Base-by-base conservation (phyloP, 139 green algal genomes). In the Gonium pectorale region DNA sequence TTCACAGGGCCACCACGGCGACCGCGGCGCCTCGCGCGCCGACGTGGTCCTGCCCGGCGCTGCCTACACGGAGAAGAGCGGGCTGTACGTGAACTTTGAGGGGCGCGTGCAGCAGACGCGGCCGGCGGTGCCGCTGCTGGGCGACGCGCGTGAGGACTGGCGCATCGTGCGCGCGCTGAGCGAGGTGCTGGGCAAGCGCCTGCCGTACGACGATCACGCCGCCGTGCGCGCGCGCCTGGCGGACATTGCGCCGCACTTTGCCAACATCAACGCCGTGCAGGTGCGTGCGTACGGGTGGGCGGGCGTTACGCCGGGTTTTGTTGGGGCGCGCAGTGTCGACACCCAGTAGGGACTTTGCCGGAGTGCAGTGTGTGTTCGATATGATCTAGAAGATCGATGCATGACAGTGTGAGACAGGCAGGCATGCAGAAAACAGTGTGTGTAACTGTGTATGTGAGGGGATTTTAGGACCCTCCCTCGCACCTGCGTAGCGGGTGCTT, bases 121-220 rank as follows among this genome's bases (percentile, higher is more conserved):
- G 67, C 81, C 89, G 7, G 96, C 96, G 0, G 94, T 98, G 70
- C 88, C 96, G 24, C 51, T 91, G 52, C 15, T 90, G 19, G 90
- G 90, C 26, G 92, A 98, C 67, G 92, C 97, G 15, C 89, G 98
- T 19, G 97, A 99, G 74, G 97, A 99, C 94, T 99, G 97, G 97
- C 86, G 86, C 75, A 83, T 94, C 37, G 31, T 94, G 70, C 81
- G 91, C 40, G 91, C 91, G 41, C 41, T 94, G 81, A 89, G 77
- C n/a, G 91, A 94, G 87, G 85, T 94, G 67, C 54, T 94, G 59
- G 96, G 94, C 38, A 73, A 81, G 80, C 74, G 88, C 26, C 91
- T 99, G 79, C 97, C 97, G 2, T 99, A 99, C 81, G 93, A 98
- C 89, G 93, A 74, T 17, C 67, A 94, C 33, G 89, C 92, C 3